Evolutionary conservation across 2,329 filamentous ascomycete species (phyloP).

Genomic region (Sordariomycetes sp.): DNA sequence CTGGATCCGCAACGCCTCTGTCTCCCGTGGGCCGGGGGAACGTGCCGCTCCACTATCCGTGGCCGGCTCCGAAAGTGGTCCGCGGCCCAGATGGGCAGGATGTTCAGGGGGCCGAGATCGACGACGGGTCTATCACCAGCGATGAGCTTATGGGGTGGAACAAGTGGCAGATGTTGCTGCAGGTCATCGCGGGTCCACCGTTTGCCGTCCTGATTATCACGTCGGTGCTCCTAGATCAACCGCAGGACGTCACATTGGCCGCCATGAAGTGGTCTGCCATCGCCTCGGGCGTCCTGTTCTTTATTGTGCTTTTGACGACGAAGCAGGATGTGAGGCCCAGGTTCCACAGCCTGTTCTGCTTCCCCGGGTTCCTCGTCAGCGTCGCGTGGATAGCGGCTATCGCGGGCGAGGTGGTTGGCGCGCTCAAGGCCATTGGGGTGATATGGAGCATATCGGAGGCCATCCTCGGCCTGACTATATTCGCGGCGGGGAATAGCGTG

Average conservation of each 20-base stretch:
- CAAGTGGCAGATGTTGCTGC: slow-evolving; percentile 77
- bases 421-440: slow-evolving; percentile 86
- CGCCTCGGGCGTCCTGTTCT: slow-evolving; percentile 56
- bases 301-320: slow-evolving; percentile 57
- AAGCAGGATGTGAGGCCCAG: slow-evolving; percentile 55
- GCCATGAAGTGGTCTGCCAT: slow-evolving; percentile 56
- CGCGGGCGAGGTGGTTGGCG: slow-evolving; percentile 88
- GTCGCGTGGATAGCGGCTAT: slow-evolving; percentile 97
- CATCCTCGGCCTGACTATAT: slow-evolving; percentile 87
- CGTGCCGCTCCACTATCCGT: background rate
- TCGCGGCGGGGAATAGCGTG: slow-evolving; percentile 90
- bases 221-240: slow-evolving; percentile 53
- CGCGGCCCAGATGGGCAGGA: background rate
- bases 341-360: slow-evolving; percentile 71
- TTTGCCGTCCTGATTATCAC: slow-evolving; percentile 72
- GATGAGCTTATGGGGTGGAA: slow-evolving; percentile 60
- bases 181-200: slow-evolving; percentile 77
- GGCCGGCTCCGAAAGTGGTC: background rate
- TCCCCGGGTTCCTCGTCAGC: slow-evolving; percentile 80
- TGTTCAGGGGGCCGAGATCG: background rate
- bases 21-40: background rate
- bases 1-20: slow-evolving; percentile 11
- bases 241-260: slow-evolving; percentile 42
- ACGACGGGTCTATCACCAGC: slow-evolving; percentile 10
- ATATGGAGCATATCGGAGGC: slow-evolving; percentile 91